These are phyloP conservation scores for Pleurozium schreberi DNA, from an alignment of 225 moss, liverwort and hornwort species.

Conservation along the genomic window DNA sequence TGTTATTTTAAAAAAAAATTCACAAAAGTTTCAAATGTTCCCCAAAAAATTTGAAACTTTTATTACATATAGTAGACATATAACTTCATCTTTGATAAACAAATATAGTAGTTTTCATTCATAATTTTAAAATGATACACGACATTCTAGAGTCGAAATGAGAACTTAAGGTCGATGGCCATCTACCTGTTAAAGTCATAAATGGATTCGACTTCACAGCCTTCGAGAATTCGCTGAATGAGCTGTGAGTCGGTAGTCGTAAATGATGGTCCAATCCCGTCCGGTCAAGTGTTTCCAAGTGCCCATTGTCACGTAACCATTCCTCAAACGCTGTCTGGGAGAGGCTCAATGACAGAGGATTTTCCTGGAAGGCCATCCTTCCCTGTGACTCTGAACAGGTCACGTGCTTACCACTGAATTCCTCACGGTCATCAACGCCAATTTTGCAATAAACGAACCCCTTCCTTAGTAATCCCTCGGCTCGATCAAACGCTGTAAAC, in stretches of 20 bases:
- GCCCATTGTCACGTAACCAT: conserved; percentile 86
- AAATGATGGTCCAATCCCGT: conserved; percentile 54
- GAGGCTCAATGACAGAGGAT: conserved; percentile 85
- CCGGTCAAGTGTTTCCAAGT: conserved; percentile 80
- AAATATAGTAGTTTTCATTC: neutral
- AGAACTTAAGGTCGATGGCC: neutral
- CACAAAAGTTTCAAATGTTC: neutral
- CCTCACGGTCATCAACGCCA: neutral
- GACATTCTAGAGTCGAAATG: neutral
- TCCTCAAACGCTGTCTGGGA: conserved; percentile 74
- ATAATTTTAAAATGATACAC: neutral
- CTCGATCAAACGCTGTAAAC: neutral
- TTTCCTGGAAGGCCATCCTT: conserved; percentile 70
- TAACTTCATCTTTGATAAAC: too few species aligned
- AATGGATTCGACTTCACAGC: conserved; percentile 75
- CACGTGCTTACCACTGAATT: neutral
- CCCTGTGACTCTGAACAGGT: neutral
- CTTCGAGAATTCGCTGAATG: conserved; percentile 54
- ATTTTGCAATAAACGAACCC: neutral
- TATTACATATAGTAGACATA: too few species aligned
- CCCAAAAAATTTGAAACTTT: too few species aligned
- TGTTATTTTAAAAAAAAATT: accelerated
- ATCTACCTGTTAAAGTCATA: conserved; percentile 42
- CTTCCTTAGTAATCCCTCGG: neutral
- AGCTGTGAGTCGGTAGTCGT: conserved; percentile 33